These are phyloP conservation scores for Hygrophorus russula DNA, from an alignment of 768 basidiomycete genomes.

Conservation along the genomic window DNA sequence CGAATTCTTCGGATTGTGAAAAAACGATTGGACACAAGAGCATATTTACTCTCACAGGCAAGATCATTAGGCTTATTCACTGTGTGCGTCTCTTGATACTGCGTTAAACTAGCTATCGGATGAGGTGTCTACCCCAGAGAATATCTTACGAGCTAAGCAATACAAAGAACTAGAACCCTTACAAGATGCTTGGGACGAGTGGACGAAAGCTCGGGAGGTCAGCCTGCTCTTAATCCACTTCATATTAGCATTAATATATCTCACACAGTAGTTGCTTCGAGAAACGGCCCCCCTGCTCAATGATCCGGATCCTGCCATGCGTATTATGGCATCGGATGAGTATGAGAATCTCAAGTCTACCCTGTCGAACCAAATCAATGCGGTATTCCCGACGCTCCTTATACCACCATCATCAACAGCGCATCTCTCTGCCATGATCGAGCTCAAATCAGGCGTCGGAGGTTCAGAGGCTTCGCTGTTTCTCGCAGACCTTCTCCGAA, in stretches of 20 bases:
- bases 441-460: slow-evolving; percentile 88
- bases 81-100: not conserved
- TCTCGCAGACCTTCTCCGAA: slow-evolving; percentile 60
- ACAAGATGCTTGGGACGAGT: slow-evolving; percentile 56
- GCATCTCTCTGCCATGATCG: slow-evolving; percentile 68
- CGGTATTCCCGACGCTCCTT: slow-evolving; percentile 59
- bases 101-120: too few species aligned
- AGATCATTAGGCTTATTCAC: slow-evolving; percentile 4
- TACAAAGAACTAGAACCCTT: slow-evolving; percentile 57
- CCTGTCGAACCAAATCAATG: slow-evolving; percentile 23
- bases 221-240: slow-evolving; percentile 11
- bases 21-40: slow-evolving; percentile 38
- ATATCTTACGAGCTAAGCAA: slow-evolving; percentile 47
- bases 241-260: slow-evolving; percentile 5
- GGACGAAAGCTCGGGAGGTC: slow-evolving; percentile 48
- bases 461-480: slow-evolving; percentile 85
- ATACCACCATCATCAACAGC: slow-evolving; percentile 60
- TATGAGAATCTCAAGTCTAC: slow-evolving; percentile 30
- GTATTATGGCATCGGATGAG: slow-evolving; percentile 62
- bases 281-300: slow-evolving; percentile 52
- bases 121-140: slow-evolving; percentile 42
- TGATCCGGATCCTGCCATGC: slow-evolving; percentile 72
- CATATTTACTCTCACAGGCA: slow-evolving; percentile 35
- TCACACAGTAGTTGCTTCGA: too few species aligned
- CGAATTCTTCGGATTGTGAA: slow-evolving; percentile 45